Evolutionary conservation across 2,329 filamentous ascomycete genomes (phyloP).

Genomic region (Paraphoma sp.): DNA sequence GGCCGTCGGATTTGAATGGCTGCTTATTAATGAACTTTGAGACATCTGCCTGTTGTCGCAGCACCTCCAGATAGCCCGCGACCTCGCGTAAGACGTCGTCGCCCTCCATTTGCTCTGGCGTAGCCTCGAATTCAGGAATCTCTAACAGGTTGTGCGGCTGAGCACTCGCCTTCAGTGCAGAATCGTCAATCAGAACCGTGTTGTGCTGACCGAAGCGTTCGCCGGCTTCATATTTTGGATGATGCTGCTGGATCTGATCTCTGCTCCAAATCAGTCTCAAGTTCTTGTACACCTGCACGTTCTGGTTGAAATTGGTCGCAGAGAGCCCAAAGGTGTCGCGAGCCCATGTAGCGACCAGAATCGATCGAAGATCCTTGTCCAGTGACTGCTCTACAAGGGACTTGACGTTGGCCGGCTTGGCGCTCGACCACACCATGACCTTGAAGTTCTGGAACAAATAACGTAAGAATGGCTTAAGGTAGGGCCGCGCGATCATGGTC

Average conservation of each 20-base stretch:
- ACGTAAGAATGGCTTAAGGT: constrained; percentile 71
- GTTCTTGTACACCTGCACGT: constrained; percentile 90
- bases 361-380: constrained; percentile 56
- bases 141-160: constrained; percentile 85
- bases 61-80: constrained; percentile 59
- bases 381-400: constrained; percentile 73
- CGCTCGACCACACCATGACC: constrained; percentile 92
- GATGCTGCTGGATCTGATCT: constrained; percentile 50
- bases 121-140: constrained; percentile 76
- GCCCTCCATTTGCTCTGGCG: constrained; percentile 48
- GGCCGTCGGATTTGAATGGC: constrained; percentile 36
- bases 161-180: constrained; percentile 75
- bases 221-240: constrained; percentile 47
- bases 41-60: constrained; percentile 63
- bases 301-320: constrained; percentile 66
- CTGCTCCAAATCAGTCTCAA: constrained; percentile 74
- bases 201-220: constrained; percentile 78
- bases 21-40: constrained; percentile 63
- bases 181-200: constrained; percentile 90
- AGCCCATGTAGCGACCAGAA: constrained; percentile 76
- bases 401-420: constrained; percentile 73
- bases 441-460: constrained; percentile 77
- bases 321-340: constrained; percentile 78
- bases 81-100: constrained; percentile 59
- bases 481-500: constrained; percentile 70